Percentiles rank a stretch among this genome's conserved stretches.
These are phyloP conservation scores for Echium plantagineum DNA, from an alignment of 257 asterid genomes.

Conservation along the genomic window DNA sequence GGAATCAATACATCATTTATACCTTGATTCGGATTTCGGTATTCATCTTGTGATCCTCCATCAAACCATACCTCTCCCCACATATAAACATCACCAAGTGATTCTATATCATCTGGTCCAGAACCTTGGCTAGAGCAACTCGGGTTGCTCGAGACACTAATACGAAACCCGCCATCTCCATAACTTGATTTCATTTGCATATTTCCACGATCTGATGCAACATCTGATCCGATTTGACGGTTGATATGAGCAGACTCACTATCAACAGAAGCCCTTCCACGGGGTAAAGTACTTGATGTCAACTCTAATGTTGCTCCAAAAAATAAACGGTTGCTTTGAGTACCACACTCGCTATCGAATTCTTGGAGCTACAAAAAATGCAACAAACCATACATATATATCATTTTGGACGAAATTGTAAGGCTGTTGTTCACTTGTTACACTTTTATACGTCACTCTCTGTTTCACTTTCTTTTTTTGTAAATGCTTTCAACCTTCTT, in stretches of 20 bases:
- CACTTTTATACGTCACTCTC: too few relatives aligned
- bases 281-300: slow-evolving; percentile 33
- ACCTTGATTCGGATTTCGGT: slow-evolving; percentile 43
- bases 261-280: slow-evolving; percentile 44
- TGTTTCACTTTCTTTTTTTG: too few relatives aligned
- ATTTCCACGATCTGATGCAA: slow-evolving; percentile 59
- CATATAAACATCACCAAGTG: slow-evolving; percentile 84
- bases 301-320: slow-evolving; percentile 48
- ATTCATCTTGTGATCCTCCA: slow-evolving; percentile 39
- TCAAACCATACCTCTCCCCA: slow-evolving; percentile 98
- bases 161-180: slow-evolving; percentile 74
- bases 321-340: slow-evolving; percentile 33
- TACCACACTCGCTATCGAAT: slow-evolving; percentile 26
- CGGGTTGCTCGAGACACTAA: slow-evolving; percentile 90
- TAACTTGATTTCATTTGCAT: slow-evolving; percentile 81
- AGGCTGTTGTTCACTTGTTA: too few relatives aligned
- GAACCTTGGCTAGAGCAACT: slow-evolving; percentile 86
- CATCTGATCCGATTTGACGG: slow-evolving; percentile 48
- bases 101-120: slow-evolving; percentile 94
- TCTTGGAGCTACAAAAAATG: slow-evolving; percentile 41
- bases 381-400: too few relatives aligned
- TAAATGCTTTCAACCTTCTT: too few relatives aligned
- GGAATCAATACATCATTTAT: slow-evolving; percentile 63
- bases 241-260: too few relatives aligned
- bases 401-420: too few relatives aligned